phyloP scores from a whole-genome alignment of 169 alveolate genomes.

The Fabrea salina region DNA sequence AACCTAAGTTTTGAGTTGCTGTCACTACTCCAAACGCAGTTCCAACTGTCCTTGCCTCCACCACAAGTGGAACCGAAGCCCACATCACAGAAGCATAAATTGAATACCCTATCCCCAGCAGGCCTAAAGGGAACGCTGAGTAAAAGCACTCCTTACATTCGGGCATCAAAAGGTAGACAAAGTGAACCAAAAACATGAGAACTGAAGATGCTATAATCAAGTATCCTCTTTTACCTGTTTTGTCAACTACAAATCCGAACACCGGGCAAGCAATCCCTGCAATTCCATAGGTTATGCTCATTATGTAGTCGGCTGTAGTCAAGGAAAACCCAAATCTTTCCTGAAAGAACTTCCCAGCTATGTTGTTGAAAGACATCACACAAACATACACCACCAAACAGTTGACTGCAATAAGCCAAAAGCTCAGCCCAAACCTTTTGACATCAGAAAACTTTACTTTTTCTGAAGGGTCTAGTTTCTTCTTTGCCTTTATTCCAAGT shows the following conservation, averaged over 20 bases:
- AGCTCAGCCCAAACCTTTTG: conserved; percentile 28
- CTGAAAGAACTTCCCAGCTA: conserved; percentile 50
- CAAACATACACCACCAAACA: conserved; percentile 46
- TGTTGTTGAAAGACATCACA: conserved; percentile 59
- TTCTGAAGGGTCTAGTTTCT: neutral
- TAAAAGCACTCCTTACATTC: neutral
- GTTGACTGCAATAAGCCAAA: conserved; percentile 46
- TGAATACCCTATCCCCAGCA: conserved; percentile 76
- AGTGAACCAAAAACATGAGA: neutral
- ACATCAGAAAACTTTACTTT: conserved; percentile 23
- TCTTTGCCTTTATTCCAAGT: conserved; percentile 17
- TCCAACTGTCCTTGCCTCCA: conserved; percentile 69
- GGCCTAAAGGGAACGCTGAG: conserved; percentile 33
- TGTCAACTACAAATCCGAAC: conserved; percentile 43
- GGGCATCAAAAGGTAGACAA: neutral
- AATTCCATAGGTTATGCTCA: conserved; percentile 49
- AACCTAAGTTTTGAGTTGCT: conserved; percentile 70
- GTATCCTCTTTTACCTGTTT: conserved; percentile 38
- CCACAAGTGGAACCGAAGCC: conserved; percentile 73
- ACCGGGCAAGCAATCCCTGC: conserved; percentile 55
- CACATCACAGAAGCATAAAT: conserved; percentile 76
- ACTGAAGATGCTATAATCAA: conserved; percentile 31
- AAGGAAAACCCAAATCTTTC: conserved; percentile 28
- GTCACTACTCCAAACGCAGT: conserved; percentile 82
- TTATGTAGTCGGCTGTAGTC: conserved; percentile 41